phyloP scores from a whole-genome alignment of 495 filamentous ascomycete species.

The Lepidopterella palustris region DNA sequence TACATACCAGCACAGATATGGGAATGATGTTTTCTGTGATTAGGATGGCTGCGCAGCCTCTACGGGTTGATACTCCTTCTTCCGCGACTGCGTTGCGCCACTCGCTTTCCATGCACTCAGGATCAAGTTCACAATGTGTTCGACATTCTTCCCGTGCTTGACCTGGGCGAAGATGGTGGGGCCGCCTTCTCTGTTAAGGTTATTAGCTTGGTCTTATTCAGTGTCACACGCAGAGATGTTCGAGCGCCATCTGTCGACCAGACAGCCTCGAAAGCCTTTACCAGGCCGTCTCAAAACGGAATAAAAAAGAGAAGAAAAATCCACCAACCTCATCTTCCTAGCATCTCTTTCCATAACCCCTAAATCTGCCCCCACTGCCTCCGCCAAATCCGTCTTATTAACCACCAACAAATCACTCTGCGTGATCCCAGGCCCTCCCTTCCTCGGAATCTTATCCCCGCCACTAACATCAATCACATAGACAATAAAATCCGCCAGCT shows the following conservation, averaged over 20 bases:
- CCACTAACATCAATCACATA: conserved; percentile 97
- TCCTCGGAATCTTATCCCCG: conserved; percentile 94
- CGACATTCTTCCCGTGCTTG: conserved; percentile 78
- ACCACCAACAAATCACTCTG: conserved; percentile 87
- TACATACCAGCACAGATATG: too few relatives aligned
- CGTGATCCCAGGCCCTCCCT: conserved; percentile 95
- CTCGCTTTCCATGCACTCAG: conserved; percentile 86
- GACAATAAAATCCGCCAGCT: conserved; percentile 93
- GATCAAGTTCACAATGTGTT: conserved; percentile 81
- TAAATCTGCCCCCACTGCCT: conserved; percentile 85
- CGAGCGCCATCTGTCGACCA: neutral
- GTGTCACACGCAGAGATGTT: neutral
- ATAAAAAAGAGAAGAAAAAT: neutral
- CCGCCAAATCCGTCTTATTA: conserved; percentile 93
- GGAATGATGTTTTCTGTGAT: too few relatives aligned
- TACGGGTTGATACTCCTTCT: conserved; percentile 37
- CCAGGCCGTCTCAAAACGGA: neutral
- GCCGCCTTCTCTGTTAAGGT: conserved; percentile 61
- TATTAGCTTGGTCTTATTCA: conserved; percentile 6
- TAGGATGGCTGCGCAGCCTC: conserved; percentile 19
- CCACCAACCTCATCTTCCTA: conserved; percentile 70
- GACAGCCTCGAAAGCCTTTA: neutral
- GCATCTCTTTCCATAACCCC: conserved; percentile 93
- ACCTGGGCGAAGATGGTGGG: conserved; percentile 97
- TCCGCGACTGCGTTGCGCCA: conserved; percentile 59